phyloP scores from a whole-genome alignment of 768 basidiomycete genomes.

The Neoboletus magnificus region DNA sequence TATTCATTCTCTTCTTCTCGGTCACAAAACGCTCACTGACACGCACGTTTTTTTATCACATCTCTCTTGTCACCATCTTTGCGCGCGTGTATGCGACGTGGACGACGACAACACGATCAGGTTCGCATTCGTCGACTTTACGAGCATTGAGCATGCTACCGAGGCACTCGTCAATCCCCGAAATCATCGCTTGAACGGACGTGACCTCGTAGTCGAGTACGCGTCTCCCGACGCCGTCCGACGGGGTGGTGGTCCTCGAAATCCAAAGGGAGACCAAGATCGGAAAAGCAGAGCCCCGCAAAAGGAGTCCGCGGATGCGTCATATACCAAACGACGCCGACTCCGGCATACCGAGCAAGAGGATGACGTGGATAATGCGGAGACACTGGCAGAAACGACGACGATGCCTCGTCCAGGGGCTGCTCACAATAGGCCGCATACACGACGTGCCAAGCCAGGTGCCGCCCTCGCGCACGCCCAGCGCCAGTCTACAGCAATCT shows the following conservation, averaged over 20 bases:
- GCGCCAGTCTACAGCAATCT: slow-evolving; percentile 71
- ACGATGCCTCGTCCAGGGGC: slow-evolving; percentile 1
- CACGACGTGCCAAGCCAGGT: slow-evolving; percentile 63
- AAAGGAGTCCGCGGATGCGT: neutral
- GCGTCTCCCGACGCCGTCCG: slow-evolving; percentile 88
- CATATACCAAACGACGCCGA: slow-evolving; percentile 4
- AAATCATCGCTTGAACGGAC: slow-evolving; percentile 81
- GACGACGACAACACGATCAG: slow-evolving; percentile 37
- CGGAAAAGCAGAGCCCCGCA: slow-evolving; percentile 7
- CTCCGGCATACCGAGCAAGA: slow-evolving; percentile 2
- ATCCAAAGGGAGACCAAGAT: slow-evolving; percentile 23
- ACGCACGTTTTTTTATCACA: neutral
- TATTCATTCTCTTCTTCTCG: neutral
- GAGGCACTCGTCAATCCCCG: slow-evolving; percentile 75
- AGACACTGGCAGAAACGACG: neutral
- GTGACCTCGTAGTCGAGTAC: slow-evolving; percentile 83
- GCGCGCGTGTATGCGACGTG: neutral
- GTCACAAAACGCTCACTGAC: neutral
- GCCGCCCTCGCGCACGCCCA: slow-evolving; percentile 76
- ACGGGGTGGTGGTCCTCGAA: slow-evolving; percentile 53
- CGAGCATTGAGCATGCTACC: slow-evolving; percentile 73
- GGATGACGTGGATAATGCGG: slow-evolving; percentile 2
- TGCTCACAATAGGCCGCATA: slow-evolving; percentile 10
- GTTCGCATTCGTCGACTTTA: slow-evolving; percentile 94
- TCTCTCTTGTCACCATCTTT: neutral